phyloP scores from a whole-genome alignment of 2,329 filamentous ascomycete species.

The Fusarium sp. region DNA sequence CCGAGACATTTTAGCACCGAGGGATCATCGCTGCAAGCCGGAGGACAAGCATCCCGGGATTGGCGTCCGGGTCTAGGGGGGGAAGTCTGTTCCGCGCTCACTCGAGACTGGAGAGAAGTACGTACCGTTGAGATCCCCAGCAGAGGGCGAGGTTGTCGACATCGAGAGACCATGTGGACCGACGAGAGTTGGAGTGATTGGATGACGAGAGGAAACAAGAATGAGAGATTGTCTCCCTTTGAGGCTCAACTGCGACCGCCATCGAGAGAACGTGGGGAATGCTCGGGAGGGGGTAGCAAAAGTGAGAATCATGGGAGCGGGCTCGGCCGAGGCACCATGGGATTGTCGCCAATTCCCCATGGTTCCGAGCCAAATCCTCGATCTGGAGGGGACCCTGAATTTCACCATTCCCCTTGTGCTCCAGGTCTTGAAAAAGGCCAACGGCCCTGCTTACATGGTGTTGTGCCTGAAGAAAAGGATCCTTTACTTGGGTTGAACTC shows the following conservation, averaged over 20 bases:
- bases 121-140: conserved; percentile 19
- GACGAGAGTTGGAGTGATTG: not conserved
- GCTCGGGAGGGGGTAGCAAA: conserved; percentile 21
- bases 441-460: not conserved
- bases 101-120: conserved; percentile 1
- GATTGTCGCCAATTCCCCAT: conserved; percentile 38
- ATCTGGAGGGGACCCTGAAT: conserved; percentile 11
- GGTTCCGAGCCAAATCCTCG: conserved; percentile 17
- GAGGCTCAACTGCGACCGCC: conserved; percentile 31
- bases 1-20: conserved; percentile 19
- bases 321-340: conserved; percentile 20
- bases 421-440: not conserved
- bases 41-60: conserved; percentile 25
- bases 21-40: conserved; percentile 30
- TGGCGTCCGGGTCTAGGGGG: not conserved
- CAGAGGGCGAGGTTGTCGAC: conserved; percentile 13
- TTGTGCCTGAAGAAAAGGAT: not conserved
- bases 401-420: conserved; percentile 25
- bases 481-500: not conserved
- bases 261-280: conserved; percentile 30
- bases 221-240: conserved; percentile 4
- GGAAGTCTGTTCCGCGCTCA: not conserved
- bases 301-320: conserved; percentile 25
- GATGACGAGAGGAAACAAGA: not conserved
- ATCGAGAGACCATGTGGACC: conserved; percentile 27